Evolutionary conservation across 73 alveolate species (phyloP).

Genomic region (Blepharisma stoltei): DNA sequence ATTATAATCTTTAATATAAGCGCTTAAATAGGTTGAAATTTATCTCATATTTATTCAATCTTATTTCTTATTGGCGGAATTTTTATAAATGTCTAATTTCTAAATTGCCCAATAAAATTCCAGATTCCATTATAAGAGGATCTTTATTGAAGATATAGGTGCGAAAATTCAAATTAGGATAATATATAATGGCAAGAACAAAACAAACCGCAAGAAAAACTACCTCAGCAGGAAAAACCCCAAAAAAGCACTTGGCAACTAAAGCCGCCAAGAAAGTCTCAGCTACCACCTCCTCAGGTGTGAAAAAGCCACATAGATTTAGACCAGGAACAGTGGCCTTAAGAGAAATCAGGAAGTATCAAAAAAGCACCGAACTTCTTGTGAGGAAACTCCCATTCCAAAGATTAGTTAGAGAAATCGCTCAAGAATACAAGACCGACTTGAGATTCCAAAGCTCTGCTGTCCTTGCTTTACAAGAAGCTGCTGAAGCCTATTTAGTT

Average conservation of each 20-base stretch:
- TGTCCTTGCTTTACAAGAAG: conserved; percentile 77
- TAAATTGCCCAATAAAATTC: no score
- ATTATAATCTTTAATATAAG: no score
- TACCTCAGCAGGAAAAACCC: conserved; percentile 72
- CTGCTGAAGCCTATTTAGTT: conserved; percentile 75
- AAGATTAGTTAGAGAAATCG: conserved; percentile 79
- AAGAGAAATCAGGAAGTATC: conserved; percentile 83
- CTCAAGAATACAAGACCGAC: conserved; percentile 65
- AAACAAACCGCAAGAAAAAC: conserved; percentile 87
- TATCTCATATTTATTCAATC: no score
- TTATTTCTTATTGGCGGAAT: no score
- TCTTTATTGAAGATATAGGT: no score
- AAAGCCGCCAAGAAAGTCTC: conserved; percentile 53
- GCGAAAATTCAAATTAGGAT: no score
- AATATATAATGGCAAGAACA: conserved; percentile 80
- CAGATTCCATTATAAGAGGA: no score
- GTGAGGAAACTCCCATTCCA: conserved; percentile 83
- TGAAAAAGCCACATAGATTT: conserved; percentile 81
- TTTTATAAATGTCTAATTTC: no score
- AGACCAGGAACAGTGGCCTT: conserved; percentile 91
- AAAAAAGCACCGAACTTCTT: conserved; percentile 76
- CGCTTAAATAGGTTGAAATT: no score
- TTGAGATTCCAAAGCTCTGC: conserved; percentile 72
- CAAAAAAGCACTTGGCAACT: conserved; percentile 50
- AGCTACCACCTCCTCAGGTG: conserved; percentile 43